These are phyloP conservation scores for Setaria italica DNA, from an alignment of 202 grass and related monocot genomes.

Conservation along the genomic window DNA sequence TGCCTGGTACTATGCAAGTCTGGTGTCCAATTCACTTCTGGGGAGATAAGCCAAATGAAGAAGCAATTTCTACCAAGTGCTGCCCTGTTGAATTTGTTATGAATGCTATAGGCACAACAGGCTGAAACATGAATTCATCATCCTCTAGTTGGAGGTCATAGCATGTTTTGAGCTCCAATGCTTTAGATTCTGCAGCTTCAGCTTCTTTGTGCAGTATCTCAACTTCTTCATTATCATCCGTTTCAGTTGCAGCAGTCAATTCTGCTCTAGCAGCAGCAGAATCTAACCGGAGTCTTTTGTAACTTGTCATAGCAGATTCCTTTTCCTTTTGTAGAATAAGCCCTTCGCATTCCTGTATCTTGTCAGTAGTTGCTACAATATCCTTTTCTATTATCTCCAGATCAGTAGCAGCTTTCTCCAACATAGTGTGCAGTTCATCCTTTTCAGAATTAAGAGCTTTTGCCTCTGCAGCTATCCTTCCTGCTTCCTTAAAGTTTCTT, in stretches of 20 bases:
- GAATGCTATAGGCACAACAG: constrained; percentile 63
- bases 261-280: constrained; percentile 82
- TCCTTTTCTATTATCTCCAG: constrained; percentile 78
- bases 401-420: constrained; percentile 68
- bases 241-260: constrained; percentile 79
- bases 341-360: constrained; percentile 77
- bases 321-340: constrained; percentile 85
- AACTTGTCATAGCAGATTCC: constrained; percentile 76
- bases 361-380: constrained; percentile 62
- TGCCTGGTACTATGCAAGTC: constrained; percentile 27
- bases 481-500: constrained; percentile 95
- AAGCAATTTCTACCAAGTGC: constrained; percentile 63
- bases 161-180: constrained; percentile 63
- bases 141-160: constrained; percentile 70
- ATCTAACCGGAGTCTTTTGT: constrained; percentile 77
- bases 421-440: constrained; percentile 75
- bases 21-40: constrained; percentile 39
- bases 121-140: constrained; percentile 51
- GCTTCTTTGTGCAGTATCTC: constrained; percentile 72
- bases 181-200: constrained; percentile 79
- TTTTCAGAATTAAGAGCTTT: constrained; percentile 84
- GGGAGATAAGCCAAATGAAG: constrained; percentile 56
- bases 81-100: constrained; percentile 73
- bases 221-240: constrained; percentile 75
- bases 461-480: constrained; percentile 80